phyloP scores from a whole-genome alignment of 1,284 basidiomycete species.

The Wolfiporia cocos region DNA sequence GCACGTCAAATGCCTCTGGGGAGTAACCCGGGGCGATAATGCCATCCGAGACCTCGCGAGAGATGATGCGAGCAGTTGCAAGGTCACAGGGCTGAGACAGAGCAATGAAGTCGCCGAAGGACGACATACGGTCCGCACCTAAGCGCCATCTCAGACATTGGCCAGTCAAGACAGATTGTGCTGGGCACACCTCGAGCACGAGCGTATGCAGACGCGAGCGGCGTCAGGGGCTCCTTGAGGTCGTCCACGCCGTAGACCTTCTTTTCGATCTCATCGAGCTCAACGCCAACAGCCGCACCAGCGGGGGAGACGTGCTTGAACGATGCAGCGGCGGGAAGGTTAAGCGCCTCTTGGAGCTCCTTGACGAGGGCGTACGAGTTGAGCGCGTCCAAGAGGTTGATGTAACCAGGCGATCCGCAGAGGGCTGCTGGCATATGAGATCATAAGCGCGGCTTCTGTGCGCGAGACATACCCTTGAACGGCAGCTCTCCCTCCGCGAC shows the following conservation, averaged over 20 bases:
- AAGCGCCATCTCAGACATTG: constrained; percentile 5
- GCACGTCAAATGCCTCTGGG: constrained; percentile 83
- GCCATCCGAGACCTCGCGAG: constrained; percentile 96
- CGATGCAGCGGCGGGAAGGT: constrained; percentile 92
- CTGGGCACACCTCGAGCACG: constrained; percentile 80
- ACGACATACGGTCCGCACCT: constrained; percentile 99
- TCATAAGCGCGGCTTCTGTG: neutral
- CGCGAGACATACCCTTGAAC: constrained; percentile 71
- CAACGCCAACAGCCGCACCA: constrained; percentile 89
- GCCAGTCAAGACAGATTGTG: neutral
- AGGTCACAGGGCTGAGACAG: constrained; percentile 91
- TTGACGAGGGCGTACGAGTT: constrained; percentile 97
- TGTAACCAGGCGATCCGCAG: constrained; percentile 95
- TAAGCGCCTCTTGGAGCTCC: constrained; percentile 84
- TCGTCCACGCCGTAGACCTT: constrained; percentile 97
- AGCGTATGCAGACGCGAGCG: constrained; percentile 91
- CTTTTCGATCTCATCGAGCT: constrained; percentile 82
- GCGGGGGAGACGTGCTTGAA: constrained; percentile 99
- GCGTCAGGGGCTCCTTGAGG: constrained; percentile 83
- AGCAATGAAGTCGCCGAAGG: constrained; percentile 98
- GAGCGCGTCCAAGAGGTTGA: constrained; percentile 97
- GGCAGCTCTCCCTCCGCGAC: constrained; percentile 88
- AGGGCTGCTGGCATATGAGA: constrained; percentile 48
- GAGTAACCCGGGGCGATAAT: constrained; percentile 96
- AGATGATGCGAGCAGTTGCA: constrained; percentile 94